A percentile compares a stretch with the other conserved stretches of the same genome.
Evolutionary conservation across 768 basidiomycete genomes (phyloP).

Genomic region (Scleroderma bovista): DNA sequence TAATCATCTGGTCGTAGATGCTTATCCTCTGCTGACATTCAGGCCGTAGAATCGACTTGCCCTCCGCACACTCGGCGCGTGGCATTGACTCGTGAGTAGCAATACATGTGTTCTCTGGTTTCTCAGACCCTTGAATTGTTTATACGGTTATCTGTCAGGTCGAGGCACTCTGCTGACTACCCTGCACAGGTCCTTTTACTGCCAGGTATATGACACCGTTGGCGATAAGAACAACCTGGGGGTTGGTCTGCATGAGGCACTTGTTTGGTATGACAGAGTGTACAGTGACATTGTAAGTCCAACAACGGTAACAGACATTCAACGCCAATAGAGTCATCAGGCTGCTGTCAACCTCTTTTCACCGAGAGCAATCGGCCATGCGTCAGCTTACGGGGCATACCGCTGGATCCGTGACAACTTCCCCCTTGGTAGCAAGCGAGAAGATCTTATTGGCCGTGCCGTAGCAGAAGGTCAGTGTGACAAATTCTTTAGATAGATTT

Average conservation of each 20-base stretch:
- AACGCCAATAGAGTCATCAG: slow-evolving; percentile 26
- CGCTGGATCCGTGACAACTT: slow-evolving; percentile 55
- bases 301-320: neutral
- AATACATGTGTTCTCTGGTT: neutral
- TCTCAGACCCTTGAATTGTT: neutral
- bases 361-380: slow-evolving; percentile 64
- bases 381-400: slow-evolving; percentile 75
- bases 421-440: no score
- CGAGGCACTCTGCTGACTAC: neutral
- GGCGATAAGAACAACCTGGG: slow-evolving; percentile 27
- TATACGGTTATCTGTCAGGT: no score
- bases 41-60: slow-evolving; percentile 64
- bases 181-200: slow-evolving; percentile 29
- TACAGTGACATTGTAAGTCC: slow-evolving; percentile 55
- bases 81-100: slow-evolving; percentile 11
- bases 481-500: neutral
- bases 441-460: slow-evolving; percentile 62
- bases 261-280: slow-evolving; percentile 58
- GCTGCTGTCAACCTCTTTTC: slow-evolving; percentile 45
- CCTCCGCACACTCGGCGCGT: slow-evolving; percentile 53
- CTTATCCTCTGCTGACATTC: slow-evolving; percentile 1
- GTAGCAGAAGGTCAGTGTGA: slow-evolving; percentile 57
- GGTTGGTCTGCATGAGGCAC: slow-evolving; percentile 55
- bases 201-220: slow-evolving; percentile 30
- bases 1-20: neutral